These are phyloP conservation scores for Lotus japonicus DNA, from an alignment of 306 rosid species.

Conservation along the genomic window DNA sequence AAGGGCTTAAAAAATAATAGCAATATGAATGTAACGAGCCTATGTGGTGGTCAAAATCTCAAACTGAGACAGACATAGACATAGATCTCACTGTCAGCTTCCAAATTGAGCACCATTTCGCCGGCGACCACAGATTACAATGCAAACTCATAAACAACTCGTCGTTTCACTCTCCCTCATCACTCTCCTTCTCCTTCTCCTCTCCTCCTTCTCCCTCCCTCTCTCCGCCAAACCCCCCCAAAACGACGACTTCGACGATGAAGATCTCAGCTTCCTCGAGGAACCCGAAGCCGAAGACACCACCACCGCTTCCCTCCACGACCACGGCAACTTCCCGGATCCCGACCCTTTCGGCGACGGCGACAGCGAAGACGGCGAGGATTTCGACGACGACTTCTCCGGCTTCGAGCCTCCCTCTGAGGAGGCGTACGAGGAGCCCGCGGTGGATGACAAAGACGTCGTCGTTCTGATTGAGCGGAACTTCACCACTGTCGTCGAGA, in stretches of 20 bases:
- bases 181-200: constrained; percentile 51
- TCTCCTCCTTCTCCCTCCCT: constrained; percentile 41
- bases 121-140: constrained; percentile 22
- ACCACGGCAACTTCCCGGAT: constrained; percentile 34
- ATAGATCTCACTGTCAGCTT: not conserved
- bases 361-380: constrained; percentile 20
- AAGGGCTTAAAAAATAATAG: too few species aligned
- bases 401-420: constrained; percentile 42
- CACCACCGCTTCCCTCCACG: not conserved
- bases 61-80: too few species aligned
- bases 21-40: too few species aligned
- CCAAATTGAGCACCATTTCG: not conserved
- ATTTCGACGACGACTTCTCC: constrained; percentile 39
- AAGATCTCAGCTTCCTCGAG: constrained; percentile 92
- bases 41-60: too few species aligned
- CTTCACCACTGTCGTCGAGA: constrained; percentile 62
- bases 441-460: constrained; percentile 76
- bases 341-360: constrained; percentile 36
- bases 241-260: constrained; percentile 44
- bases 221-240: constrained; percentile 24
- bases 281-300: constrained; percentile 41
- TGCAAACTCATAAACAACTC: constrained; percentile 46
- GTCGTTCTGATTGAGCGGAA: constrained; percentile 77
- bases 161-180: constrained; percentile 42
- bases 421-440: constrained; percentile 42